A percentile compares a stretch with the other conserved stretches of the same genome.
phyloP scores from a whole-genome alignment of 1,284 basidiomycete species.

The Apiotrichum akiyoshidainum region DNA sequence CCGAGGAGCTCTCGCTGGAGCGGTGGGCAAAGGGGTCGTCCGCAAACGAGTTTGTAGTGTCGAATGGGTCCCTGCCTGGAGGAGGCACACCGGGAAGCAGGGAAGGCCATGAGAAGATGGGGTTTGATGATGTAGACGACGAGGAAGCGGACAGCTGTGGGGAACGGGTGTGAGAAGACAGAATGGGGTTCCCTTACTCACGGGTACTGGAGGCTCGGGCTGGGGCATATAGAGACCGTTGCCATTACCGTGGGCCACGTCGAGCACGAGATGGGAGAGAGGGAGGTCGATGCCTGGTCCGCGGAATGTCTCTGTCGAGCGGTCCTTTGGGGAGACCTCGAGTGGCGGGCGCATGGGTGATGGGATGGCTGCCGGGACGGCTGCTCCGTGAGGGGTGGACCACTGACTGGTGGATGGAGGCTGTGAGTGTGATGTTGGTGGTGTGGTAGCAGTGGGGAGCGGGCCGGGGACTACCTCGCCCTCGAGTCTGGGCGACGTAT shows the following conservation, averaged over 20 bases:
- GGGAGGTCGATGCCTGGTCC: background rate
- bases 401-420: background rate
- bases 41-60: conserved; percentile 31
- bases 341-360: background rate
- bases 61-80: conserved; percentile 36
- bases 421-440: background rate
- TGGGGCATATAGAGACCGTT: background rate
- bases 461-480: background rate
- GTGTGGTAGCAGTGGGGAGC: background rate
- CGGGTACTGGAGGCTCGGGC: conserved; percentile 2
- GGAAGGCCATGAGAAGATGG: conserved; percentile 31
- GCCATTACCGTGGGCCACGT: background rate
- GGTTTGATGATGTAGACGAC: conserved; percentile 35
- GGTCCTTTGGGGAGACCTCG: conserved; percentile 12
- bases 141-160: conserved; percentile 34
- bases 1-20: conserved; percentile 19
- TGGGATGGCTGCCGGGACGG: too few relatives aligned
- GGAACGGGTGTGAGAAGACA: background rate
- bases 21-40: conserved; percentile 37
- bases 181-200: conserved; percentile 1
- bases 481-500: background rate
- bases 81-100: background rate
- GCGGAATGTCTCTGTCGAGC: conserved; percentile 1
- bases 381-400: background rate
- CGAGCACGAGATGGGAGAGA: background rate